Conservation (phyloP, 1,139 yeast species). For the Candida anutae region DNA sequence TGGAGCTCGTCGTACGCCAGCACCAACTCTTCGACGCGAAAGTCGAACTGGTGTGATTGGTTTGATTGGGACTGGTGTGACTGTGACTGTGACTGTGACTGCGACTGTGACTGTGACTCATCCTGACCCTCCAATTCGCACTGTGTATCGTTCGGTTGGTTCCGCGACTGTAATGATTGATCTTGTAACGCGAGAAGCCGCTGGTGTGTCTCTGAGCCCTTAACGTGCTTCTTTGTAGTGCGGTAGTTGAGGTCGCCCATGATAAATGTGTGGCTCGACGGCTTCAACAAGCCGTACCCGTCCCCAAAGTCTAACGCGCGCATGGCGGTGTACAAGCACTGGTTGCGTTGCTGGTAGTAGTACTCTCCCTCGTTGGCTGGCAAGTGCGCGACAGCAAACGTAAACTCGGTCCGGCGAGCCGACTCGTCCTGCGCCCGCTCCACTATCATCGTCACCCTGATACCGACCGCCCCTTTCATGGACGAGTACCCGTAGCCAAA, state of each 20-base stretch:
- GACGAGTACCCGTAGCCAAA: slow-evolving; percentile 58
- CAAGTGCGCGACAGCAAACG: slow-evolving; percentile 66
- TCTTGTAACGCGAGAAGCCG: slow-evolving; percentile 4
- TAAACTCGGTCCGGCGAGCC: slow-evolving; percentile 27
- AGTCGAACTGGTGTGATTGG: no score
- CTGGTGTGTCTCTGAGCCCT: slow-evolving; percentile 2
- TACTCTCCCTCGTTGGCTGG: slow-evolving; percentile 67
- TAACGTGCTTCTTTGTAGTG: slow-evolving; percentile 27
- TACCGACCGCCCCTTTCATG: slow-evolving; percentile 68
- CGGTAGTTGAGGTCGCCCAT: slow-evolving; percentile 85
- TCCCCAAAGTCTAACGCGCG: slow-evolving; percentile 53
- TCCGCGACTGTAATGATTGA: slow-evolving; percentile 1
- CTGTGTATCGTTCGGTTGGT: no score
- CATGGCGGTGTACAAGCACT: slow-evolving; percentile 42
- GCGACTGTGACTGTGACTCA: no score
- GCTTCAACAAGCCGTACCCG: slow-evolving; percentile 50
- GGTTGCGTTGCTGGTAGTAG: slow-evolving; percentile 42
- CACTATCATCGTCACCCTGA: slow-evolving; percentile 37
- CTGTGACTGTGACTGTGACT: no score
- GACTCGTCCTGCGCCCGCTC: slow-evolving; percentile 9
- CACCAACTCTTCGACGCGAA: slow-evolving; percentile 16
- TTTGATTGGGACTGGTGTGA: neutral
- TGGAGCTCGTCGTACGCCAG: slow-evolving; percentile 53
- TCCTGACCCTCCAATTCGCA: neutral
- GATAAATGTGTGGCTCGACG: slow-evolving; percentile 53